phyloP scores from a whole-genome alignment of 108 stramenopile genomes.

The Cyclotella sp. region DNA sequence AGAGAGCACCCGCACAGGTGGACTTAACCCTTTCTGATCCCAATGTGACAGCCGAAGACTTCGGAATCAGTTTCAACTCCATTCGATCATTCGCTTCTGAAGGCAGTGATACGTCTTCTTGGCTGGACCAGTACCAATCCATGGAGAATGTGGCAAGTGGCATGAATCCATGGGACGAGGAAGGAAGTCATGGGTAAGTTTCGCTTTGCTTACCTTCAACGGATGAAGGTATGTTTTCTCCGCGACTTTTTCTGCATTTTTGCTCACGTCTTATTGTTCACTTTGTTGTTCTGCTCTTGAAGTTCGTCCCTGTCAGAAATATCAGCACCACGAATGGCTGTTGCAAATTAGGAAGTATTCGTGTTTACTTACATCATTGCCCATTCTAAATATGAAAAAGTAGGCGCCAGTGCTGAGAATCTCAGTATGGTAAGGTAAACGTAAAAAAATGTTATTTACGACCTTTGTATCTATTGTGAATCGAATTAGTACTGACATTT shows the following conservation, averaged over 20 bases:
- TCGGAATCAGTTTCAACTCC: slow-evolving; percentile 36
- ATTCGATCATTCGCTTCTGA: slow-evolving; percentile 33
- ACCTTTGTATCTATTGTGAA: no score
- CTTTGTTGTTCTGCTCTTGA: not conserved
- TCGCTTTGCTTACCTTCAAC: not conserved
- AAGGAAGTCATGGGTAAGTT: slow-evolving; percentile 33
- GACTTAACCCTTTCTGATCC: slow-evolving; percentile 30
- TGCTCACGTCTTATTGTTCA: not conserved
- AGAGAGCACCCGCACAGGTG: not conserved
- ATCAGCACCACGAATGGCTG: slow-evolving; percentile 25
- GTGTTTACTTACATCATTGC: no score
- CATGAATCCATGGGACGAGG: slow-evolving; percentile 38
- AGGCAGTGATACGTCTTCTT: slow-evolving; percentile 31
- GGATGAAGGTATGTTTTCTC: slow-evolving; percentile 19
- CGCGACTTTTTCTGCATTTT: not conserved
- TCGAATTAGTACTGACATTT: no score
- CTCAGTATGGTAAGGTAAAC: no score
- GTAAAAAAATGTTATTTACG: no score
- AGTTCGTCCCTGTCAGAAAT: slow-evolving; percentile 37
- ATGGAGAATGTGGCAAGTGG: slow-evolving; percentile 38
- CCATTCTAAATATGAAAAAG: no score
- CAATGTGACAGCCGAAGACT: slow-evolving; percentile 26
- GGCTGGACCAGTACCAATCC: slow-evolving; percentile 41
- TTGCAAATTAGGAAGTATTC: not conserved
- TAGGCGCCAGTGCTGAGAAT: no score